Evolutionary conservation across 2,329 filamentous ascomycete genomes (phyloP), one percentile per base, ranked within the genome.

Genomic region (Cadophora malorum): DNA sequence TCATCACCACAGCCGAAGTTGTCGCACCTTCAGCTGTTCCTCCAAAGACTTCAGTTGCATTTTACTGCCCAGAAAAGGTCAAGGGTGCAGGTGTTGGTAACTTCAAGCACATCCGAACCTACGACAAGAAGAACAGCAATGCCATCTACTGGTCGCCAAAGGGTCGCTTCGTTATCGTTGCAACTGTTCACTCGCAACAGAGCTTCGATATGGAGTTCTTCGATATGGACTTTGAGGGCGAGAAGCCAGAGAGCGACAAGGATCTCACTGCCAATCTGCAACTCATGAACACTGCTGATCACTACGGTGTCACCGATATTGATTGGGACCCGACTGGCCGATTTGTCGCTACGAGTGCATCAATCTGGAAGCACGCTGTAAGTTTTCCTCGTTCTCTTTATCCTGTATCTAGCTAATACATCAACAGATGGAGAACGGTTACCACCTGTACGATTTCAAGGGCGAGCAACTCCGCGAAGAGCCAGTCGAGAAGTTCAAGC

Each of bases 101-200:
- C 85, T 99, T 98, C 87, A 96, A 95, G 85, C 93, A 96, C 79
- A 90, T 98, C 74, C 90, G 94, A 71, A 98, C 94, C 9, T 85
- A 97, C 66, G 96, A 99, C 76, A 98, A 98, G 89, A 98, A 98
- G 89, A 98, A 96, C 83, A 97, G 92, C 87, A 99, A 99, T 78
- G 94, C 93, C 73, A 99, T 99, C 78, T 98, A 98, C 88, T 99
- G 96, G 96, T 97, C 94, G 23, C 96, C 96, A 28, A 93, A 91
- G 80, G 96, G 96, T 64, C 91, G 96, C 60, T 99, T 99, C 77
- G 95, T 98, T 47, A 90, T 98, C 58, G 89, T 99, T 65, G 96
- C 94, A 64, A 96, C 96, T 12, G 93, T 99, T 64, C 89, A 92
- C 81, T 97, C 94, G 76, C 90, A 94, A 79, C 93, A 97, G 81